Conservation (phyloP, 768 basidiomycete genomes). For the Chalciporus chontae region DNA sequence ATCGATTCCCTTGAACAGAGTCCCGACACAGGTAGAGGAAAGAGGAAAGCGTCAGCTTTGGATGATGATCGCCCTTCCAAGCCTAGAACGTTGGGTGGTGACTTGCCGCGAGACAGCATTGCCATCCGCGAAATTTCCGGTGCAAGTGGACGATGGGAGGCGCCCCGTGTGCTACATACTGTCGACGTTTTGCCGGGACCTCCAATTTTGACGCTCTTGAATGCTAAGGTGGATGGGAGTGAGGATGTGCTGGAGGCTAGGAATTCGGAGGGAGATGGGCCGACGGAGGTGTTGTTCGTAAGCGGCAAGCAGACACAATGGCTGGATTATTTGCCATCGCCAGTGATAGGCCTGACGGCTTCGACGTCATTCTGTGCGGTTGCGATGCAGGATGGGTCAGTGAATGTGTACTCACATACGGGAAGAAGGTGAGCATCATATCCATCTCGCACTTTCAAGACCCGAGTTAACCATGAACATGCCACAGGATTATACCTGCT, state of each 20-base stretch:
- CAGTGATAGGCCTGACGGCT: slow-evolving; percentile 63
- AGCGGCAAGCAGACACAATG: slow-evolving; percentile 73
- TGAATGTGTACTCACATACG: slow-evolving; percentile 81
- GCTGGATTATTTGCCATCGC: slow-evolving; percentile 83
- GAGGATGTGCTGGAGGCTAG: slow-evolving; percentile 71
- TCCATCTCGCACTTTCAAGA: background rate
- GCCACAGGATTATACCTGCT: slow-evolving; percentile 61
- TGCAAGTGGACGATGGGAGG: slow-evolving; percentile 12
- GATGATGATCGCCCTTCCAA: slow-evolving; percentile 40
- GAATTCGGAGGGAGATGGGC: slow-evolving; percentile 68
- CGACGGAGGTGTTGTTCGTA: slow-evolving; percentile 63
- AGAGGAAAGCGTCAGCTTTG: slow-evolving; percentile 46
- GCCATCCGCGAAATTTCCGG: slow-evolving; percentile 52
- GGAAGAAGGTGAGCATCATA: slow-evolving; percentile 66
- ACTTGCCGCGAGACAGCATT: slow-evolving; percentile 48
- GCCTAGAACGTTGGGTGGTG: slow-evolving; percentile 67
- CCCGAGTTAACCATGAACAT: slow-evolving; percentile 1
- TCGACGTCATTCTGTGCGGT: slow-evolving; percentile 70
- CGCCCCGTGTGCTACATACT: slow-evolving; percentile 18
- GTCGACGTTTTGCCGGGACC: slow-evolving; percentile 41
- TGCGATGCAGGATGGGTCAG: slow-evolving; percentile 70
- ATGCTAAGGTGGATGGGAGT: slow-evolving; percentile 57
- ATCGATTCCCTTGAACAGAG: slow-evolving; percentile 52
- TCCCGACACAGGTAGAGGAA: slow-evolving; percentile 40
- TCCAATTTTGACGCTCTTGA: slow-evolving; percentile 57